Evolutionary conservation across 2,329 filamentous ascomycete species (phyloP), one percentile per base, ranked within the genome.

Genomic region (Alternaria metachromatica): DNA sequence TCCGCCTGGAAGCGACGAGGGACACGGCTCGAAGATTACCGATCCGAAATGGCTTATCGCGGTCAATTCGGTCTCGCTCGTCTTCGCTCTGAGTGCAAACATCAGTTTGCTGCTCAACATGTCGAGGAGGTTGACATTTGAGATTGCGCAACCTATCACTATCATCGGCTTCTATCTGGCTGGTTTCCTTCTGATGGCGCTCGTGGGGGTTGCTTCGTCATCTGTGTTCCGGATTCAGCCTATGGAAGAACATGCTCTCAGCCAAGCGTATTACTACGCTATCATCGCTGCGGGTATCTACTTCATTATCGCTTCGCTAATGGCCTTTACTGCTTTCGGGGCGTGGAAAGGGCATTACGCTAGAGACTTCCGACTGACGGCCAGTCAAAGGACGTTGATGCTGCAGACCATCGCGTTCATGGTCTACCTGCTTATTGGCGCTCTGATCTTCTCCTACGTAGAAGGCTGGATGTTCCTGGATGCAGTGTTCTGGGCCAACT

Each of bases 191-290:
- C 80, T 89, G 28, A 84, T 88, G 26, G 82, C 80, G 5, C 81
- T 88, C 10, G 82, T 88, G 4, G 76, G 80, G 15, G 81, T 84
- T 6, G 82, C 85, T 11, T 82, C 82, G 0, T 81, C 82, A 8
- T 76, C 78, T 3, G 67, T 81, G 11, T 84, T 86, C 60, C 81
- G 79, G 15, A 75, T 84, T 10, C 76, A 78, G 20, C 80, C 83
- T 0, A 77, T 77, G 13, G 61, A 76, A 44, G 75, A 80, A 11
- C 83, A 85, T 66, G 82, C 85, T 1, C 75, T 89, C 23, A 84
- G 85, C 0, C 85, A 87, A 67, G 85, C 86, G 7, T 89, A 85
- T 72, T 89, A 89, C 72, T 89, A 88, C 67, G 87, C 82, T 2
- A 84, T 87, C 56, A 86, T 87, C 59, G 87, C 87, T 5, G 85